Conservation (phyloP, 1,139 yeast genomes). For the Scheffersomyces illinoinensis region DNA sequence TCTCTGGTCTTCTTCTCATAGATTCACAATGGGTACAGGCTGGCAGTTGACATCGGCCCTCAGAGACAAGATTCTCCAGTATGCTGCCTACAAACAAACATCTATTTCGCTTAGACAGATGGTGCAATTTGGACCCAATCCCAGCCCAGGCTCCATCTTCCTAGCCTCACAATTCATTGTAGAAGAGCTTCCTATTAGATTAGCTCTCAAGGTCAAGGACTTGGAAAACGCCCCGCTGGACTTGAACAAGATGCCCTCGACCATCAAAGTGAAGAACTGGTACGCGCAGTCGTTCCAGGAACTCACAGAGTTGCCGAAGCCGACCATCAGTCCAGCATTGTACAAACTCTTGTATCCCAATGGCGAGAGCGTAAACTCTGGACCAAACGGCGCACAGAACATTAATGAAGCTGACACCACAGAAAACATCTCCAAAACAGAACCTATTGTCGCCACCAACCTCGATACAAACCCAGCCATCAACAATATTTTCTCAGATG, state of each 20-base stretch:
- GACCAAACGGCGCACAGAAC: background rate
- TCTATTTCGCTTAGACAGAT: constrained; percentile 83
- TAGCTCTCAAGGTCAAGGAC: constrained; percentile 85
- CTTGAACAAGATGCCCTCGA: constrained; percentile 70
- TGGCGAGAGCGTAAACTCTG: background rate
- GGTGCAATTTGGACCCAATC: constrained; percentile 88
- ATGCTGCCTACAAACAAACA: constrained; percentile 78
- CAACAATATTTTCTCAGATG: constrained; percentile 33
- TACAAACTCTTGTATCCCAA: constrained; percentile 30
- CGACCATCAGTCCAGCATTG: constrained; percentile 42
- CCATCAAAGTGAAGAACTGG: constrained; percentile 80
- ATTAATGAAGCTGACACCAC: background rate
- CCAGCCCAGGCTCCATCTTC: constrained; percentile 76
- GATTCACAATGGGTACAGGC: constrained; percentile 38
- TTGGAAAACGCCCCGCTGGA: constrained; percentile 80
- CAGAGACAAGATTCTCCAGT: constrained; percentile 45
- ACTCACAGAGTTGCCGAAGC: constrained; percentile 58
- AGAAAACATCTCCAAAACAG: constrained; percentile 14
- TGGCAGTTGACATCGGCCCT: constrained; percentile 47
- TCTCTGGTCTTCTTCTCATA: background rate
- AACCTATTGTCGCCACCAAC: constrained; percentile 29
- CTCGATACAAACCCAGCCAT: constrained; percentile 42
- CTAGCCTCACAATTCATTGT: constrained; percentile 84
- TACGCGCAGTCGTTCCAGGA: constrained; percentile 91
- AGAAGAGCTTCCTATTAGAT: constrained; percentile 82